Evolutionary conservation across 179 eudicot genomes (phyloP).

Genomic region (Drosera spatulata): DNA sequence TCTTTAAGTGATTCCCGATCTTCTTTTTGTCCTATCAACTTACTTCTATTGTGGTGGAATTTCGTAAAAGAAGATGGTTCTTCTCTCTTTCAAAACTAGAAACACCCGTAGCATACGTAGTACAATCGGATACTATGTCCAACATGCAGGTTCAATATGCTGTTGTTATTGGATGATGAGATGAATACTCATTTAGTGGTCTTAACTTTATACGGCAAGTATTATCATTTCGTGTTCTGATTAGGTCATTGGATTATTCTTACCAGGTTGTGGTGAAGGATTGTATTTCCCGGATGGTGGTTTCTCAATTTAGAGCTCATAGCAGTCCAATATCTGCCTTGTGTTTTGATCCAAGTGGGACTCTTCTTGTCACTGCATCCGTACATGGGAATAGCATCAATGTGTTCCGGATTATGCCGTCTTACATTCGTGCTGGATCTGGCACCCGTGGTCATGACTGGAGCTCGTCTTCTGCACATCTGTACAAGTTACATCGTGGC

Average conservation of each 20-base stretch:
- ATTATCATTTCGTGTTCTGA: background rate
- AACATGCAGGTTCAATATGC: too few species aligned
- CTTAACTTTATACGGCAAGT: too few species aligned
- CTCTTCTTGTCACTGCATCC: slow-evolving; percentile 73
- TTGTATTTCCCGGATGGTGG: slow-evolving; percentile 35
- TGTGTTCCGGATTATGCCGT: slow-evolving; percentile 52
- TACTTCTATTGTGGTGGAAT: too few species aligned
- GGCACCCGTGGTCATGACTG: slow-evolving; percentile 32
- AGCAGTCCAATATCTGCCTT: slow-evolving; percentile 68
- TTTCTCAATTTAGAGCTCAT: slow-evolving; percentile 65
- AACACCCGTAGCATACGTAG: too few species aligned
- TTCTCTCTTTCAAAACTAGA: too few species aligned
- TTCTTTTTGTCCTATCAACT: too few species aligned
- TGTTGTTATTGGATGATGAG: too few species aligned
- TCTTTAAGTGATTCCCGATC: too few species aligned
- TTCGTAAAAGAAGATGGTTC: too few species aligned
- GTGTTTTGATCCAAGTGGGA: slow-evolving; percentile 77
- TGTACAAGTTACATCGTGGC: slow-evolving; percentile 73
- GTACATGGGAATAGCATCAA: slow-evolving; percentile 60
- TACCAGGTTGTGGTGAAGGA: slow-evolving; percentile 62
- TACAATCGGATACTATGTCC: too few species aligned
- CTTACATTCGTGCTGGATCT: slow-evolving; percentile 30
- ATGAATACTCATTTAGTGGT: too few species aligned
- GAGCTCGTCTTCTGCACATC: slow-evolving; percentile 55
- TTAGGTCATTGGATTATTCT: background rate